Conservation (phyloP, 2,329 filamentous ascomycete species). For the Plectosphaerella sp. region DNA sequence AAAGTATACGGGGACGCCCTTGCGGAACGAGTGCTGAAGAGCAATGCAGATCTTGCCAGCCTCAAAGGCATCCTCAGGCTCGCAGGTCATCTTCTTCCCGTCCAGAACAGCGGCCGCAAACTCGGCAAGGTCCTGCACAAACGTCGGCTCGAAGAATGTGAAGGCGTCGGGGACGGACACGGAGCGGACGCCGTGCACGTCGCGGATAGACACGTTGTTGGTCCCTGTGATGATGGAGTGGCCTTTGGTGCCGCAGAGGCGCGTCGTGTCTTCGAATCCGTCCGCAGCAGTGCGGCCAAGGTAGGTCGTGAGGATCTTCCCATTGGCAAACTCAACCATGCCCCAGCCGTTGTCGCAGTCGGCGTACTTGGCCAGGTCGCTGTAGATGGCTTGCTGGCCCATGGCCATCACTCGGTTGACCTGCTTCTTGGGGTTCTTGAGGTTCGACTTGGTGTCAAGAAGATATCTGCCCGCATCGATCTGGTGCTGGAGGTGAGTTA, state of each 20-base stretch:
- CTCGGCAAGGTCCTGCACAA: constrained; percentile 15
- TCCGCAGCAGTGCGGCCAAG: constrained; percentile 27
- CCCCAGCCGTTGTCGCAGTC: constrained; percentile 27
- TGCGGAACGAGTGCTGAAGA: constrained; percentile 3
- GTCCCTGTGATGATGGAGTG: constrained; percentile 15
- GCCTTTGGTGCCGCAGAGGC: constrained; percentile 27
- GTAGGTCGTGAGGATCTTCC: constrained; percentile 27
- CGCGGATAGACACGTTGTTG: constrained; percentile 1
- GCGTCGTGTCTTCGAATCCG: constrained; percentile 27
- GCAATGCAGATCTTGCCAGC: constrained; percentile 15
- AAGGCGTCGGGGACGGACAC: constrained; percentile 11
- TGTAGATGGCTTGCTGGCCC: constrained; percentile 23
- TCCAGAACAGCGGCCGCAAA: constrained; percentile 14
- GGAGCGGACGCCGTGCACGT: neutral
- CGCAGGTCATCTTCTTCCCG: constrained; percentile 13
- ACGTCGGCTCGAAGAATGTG: constrained; percentile 13
- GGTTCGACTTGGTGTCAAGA: constrained; percentile 17
- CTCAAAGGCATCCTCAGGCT: constrained; percentile 16
- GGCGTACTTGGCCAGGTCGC: constrained; percentile 20
- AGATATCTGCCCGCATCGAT: constrained; percentile 19
- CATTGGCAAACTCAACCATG: constrained; percentile 28
- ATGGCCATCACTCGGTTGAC: constrained; percentile 23
- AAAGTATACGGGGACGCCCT: constrained; percentile 18
- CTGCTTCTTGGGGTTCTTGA: constrained; percentile 23
- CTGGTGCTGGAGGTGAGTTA: constrained; percentile 1